Evolutionary conservation across 805 yeast species (phyloP).

Genomic region (Lipomyces japonicus): DNA sequence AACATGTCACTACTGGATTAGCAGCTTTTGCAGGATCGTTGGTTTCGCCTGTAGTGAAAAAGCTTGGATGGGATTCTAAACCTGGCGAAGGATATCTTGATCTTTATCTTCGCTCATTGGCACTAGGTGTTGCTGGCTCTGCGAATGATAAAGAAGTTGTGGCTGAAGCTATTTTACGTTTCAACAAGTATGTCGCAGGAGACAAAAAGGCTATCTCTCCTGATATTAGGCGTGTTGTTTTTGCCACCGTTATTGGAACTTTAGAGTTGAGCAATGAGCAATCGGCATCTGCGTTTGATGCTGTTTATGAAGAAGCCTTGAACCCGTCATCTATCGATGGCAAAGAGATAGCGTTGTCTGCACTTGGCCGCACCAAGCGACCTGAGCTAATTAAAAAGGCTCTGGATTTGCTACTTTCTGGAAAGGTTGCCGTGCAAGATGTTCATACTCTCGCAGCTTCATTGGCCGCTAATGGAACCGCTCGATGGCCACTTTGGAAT

Average conservation of each 20-base stretch:
- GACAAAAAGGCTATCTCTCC: slow-evolving; percentile 49
- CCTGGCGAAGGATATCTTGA: slow-evolving; percentile 55
- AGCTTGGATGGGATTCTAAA: slow-evolving; percentile 59
- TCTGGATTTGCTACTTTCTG: slow-evolving; percentile 43
- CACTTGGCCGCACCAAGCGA: slow-evolving; percentile 49
- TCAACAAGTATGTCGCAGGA: slow-evolving; percentile 43
- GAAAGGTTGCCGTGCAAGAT: slow-evolving; percentile 50
- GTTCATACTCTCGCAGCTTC: slow-evolving; percentile 49
- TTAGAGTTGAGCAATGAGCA: slow-evolving; percentile 39
- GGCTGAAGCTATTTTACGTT: slow-evolving; percentile 43
- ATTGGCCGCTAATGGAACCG: slow-evolving; percentile 46
- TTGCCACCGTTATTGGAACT: slow-evolving; percentile 41
- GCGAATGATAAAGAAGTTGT: slow-evolving; percentile 49
- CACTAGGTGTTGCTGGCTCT: slow-evolving; percentile 57
- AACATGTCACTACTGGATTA: slow-evolving; percentile 46
- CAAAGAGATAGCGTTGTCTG: slow-evolving; percentile 53
- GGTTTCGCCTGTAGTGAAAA: slow-evolving; percentile 47
- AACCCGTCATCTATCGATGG: slow-evolving; percentile 54
- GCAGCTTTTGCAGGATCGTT: slow-evolving; percentile 52
- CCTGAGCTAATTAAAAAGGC: slow-evolving; percentile 41
- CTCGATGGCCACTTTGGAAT: slow-evolving; percentile 48
- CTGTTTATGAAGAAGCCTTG: slow-evolving; percentile 47
- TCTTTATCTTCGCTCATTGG: slow-evolving; percentile 58
- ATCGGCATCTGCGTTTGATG: slow-evolving; percentile 39
- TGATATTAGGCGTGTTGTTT: slow-evolving; percentile 46